Evolutionary conservation across 192 early-diverging fungal genomes (phyloP).

Genomic region (Coemansia sp.): DNA sequence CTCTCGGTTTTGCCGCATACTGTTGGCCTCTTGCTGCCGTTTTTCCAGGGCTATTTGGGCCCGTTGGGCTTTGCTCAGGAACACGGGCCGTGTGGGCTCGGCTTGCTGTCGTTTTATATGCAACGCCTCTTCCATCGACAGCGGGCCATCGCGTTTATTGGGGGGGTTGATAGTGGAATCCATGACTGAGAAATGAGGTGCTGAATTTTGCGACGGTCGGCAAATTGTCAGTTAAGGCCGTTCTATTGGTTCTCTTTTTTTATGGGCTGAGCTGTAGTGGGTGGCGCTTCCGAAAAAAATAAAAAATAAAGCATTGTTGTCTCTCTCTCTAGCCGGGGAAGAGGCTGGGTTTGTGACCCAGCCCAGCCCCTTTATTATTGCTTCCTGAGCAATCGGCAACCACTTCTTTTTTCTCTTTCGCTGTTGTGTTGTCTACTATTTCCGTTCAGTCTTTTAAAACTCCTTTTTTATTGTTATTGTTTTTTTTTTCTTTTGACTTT

Average conservation of each 20-base stretch:
- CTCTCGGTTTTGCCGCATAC: slow-evolving; percentile 60
- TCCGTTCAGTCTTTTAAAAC: not conserved
- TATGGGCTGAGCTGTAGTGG: not conserved
- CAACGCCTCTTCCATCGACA: slow-evolving; percentile 48
- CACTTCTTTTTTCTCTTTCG: not conserved
- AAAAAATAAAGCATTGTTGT: not conserved
- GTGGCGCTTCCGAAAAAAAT: not conserved
- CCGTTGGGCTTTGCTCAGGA: slow-evolving; percentile 91
- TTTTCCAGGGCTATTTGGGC: slow-evolving; percentile 82
- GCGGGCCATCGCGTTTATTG: slow-evolving; percentile 11
- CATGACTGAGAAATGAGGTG: not conserved
- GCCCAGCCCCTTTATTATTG: not conserved
- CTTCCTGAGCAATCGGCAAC: not conserved
- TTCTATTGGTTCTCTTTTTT: no score
- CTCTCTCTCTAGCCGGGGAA: not conserved
- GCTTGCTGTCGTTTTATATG: slow-evolving; percentile 21
- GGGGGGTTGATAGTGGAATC: not conserved
- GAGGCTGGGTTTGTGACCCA: not conserved
- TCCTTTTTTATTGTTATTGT: not conserved
- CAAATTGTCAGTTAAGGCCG: not conserved
- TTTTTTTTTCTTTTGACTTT: not conserved
- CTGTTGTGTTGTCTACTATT: not conserved
- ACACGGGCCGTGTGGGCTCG: slow-evolving; percentile 51
- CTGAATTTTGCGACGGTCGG: not conserved
- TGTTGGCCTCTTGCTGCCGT: slow-evolving; percentile 79